Base-by-base conservation (phyloP, 495 filamentous ascomycete species). In the Barbatosphaeria neglecta region DNA sequence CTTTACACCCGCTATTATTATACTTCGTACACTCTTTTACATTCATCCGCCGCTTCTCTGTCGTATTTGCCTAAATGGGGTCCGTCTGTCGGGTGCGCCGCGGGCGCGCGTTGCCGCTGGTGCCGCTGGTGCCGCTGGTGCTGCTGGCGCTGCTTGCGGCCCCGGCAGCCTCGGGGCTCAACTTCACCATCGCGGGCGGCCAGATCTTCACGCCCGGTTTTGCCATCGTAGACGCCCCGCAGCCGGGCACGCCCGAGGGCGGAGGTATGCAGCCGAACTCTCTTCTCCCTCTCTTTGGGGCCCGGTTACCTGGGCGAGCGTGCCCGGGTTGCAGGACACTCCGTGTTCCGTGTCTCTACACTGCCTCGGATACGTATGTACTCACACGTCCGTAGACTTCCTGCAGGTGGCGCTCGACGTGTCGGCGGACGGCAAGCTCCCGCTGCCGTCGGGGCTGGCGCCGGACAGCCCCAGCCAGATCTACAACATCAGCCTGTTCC, bases 341-440 rank as follows among this genome's bases (percentile, higher is more conserved):
- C n/a, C n/a, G n/a, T n/a, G n/a, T n/a, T n/a, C n/a, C n/a, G n/a
- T n/a, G n/a, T n/a, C n/a, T n/a, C n/a, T n/a, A n/a, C n/a, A n/a
- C n/a, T n/a, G n/a, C n/a, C n/a, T n/a, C n/a, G n/a, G 44, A 46
- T 37, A 47, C 6, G 49, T 46, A 44, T 51, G 18, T 22, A 47
- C 24, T 33, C 7, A 41, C 39, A 2, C 9, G 22, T 3, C 2
- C 13, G 10, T 43, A 80, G 77, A 83, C 46, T 70, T 63, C 31
- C 72, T 85, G 22, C 78, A 85, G 40, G 64, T 85, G 41, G 76
- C 80, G 38, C 72, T 85, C 39, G 80, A 85, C 55, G 74, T 83
- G 31, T 76, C 76, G 11, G 75, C 78, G 19, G 72, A 83, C 57
- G 81, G 81, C 54, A 66, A 75, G 40, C 63, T 85, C 24, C 66